phyloP scores from a whole-genome alignment of 2,329 filamentous ascomycete species.

The Fusarium citri region DNA sequence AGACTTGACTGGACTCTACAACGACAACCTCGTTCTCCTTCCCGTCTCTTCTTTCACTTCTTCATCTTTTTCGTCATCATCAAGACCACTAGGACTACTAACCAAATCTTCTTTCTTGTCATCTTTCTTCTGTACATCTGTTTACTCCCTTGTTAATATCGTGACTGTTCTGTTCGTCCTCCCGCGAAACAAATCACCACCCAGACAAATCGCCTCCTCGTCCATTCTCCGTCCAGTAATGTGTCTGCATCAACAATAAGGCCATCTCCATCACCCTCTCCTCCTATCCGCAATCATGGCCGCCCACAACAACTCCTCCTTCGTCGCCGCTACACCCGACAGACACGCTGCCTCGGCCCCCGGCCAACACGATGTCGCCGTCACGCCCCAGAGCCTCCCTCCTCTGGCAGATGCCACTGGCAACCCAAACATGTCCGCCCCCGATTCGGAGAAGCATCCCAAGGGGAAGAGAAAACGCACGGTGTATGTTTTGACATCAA shows the following conservation, averaged over 20 bases:
- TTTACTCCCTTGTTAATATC: constrained; percentile 9
- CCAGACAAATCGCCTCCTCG: constrained; percentile 27
- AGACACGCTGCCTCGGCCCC: constrained; percentile 42
- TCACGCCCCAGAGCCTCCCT: constrained; percentile 39
- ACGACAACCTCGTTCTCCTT: constrained; percentile 38
- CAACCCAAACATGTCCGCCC: constrained; percentile 23
- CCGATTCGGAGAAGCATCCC: constrained; percentile 59
- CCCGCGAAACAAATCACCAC: constrained; percentile 11
- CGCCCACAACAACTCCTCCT: constrained; percentile 39
- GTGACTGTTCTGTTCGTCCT: constrained; percentile 7
- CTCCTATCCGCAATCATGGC: constrained; percentile 44
- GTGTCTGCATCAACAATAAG: constrained; percentile 45
- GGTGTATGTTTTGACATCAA: constrained; percentile 58
- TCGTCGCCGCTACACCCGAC: constrained; percentile 41
- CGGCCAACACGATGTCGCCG: constrained; percentile 42
- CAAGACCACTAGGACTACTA: background rate
- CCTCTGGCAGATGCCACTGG: constrained; percentile 37
- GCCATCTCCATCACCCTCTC: constrained; percentile 39
- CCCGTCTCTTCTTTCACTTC: constrained; percentile 22
- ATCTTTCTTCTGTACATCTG: background rate
- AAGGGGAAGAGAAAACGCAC: constrained; percentile 73
- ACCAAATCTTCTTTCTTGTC: constrained; percentile 2
- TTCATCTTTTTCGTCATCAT: constrained; percentile 16
- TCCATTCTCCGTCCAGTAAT: constrained; percentile 43
- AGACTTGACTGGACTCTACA: constrained; percentile 8